Evolutionary conservation across 2,329 filamentous ascomycete genomes (phyloP).

Genomic region (Colletotrichum navitas): DNA sequence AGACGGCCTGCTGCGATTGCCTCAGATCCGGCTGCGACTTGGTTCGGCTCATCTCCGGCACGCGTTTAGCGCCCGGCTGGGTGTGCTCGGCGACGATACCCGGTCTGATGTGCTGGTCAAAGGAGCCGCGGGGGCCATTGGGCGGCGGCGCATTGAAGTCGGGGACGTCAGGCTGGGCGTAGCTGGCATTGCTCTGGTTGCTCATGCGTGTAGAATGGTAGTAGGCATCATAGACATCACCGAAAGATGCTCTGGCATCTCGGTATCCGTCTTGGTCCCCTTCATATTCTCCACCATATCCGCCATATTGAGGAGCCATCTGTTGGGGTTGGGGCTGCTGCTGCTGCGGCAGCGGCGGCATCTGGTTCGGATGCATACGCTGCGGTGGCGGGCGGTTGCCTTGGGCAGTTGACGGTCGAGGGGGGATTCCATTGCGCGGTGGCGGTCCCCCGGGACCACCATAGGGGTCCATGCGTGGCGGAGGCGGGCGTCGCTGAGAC

Average conservation of each 20-base stretch:
- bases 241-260: constrained; percentile 45
- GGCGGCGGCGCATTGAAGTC: constrained; percentile 56
- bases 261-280: constrained; percentile 50
- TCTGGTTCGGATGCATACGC: constrained; percentile 62
- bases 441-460: constrained; percentile 49
- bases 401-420: constrained; percentile 67
- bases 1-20: constrained; percentile 75
- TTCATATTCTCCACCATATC: constrained; percentile 50
- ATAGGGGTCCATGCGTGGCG: constrained; percentile 56
- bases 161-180: constrained; percentile 49
- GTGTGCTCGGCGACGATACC: constrained; percentile 53
- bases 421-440: constrained; percentile 60
- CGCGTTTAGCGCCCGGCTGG: constrained; percentile 64
- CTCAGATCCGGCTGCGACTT: constrained; percentile 77
- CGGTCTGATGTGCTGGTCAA: constrained; percentile 62
- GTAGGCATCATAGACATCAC: constrained; percentile 47
- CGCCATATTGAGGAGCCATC: constrained; percentile 15
- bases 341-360: constrained; percentile 48
- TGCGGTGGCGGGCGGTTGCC: constrained; percentile 66
- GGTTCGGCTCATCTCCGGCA: constrained; percentile 68
- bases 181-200: constrained; percentile 44
- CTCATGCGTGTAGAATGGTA: constrained; percentile 46
- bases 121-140: constrained; percentile 53
- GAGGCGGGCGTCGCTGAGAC: constrained; percentile 54
- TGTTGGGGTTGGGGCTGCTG: constrained; percentile 46